These are phyloP conservation scores for Botryotinia convoluta DNA, from an alignment of 2,329 filamentous ascomycete genomes.

Conservation along the genomic window DNA sequence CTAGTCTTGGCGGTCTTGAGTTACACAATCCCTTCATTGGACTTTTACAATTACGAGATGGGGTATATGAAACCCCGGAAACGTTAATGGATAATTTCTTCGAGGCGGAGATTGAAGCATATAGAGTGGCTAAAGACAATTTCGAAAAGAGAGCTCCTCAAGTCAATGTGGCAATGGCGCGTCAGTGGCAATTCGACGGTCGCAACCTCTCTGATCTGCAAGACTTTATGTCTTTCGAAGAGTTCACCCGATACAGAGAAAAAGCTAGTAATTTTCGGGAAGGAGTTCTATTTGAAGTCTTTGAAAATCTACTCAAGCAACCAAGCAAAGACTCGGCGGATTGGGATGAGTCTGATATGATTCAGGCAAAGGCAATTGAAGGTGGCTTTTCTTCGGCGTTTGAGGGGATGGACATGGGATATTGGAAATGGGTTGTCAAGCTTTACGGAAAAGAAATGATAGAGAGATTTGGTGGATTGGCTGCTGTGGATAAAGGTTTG, in stretches of 20 bases:
- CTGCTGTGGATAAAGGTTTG: slow-evolving; percentile 42
- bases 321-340: slow-evolving; percentile 35
- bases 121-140: slow-evolving; percentile 36
- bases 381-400: background rate
- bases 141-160: slow-evolving; percentile 35
- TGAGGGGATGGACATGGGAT: slow-evolving; percentile 29
- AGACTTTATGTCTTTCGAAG: slow-evolving; percentile 43
- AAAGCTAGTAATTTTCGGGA: slow-evolving; percentile 29
- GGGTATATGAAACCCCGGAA: slow-evolving; percentile 31
- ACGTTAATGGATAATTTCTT: slow-evolving; percentile 35
- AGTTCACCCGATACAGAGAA: slow-evolving; percentile 41
- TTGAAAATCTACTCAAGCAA: slow-evolving; percentile 26
- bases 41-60: slow-evolving; percentile 35
- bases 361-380: slow-evolving; percentile 12
- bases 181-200: background rate
- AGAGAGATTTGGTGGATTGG: slow-evolving; percentile 42
- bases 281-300: slow-evolving; percentile 35
- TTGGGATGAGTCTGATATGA: slow-evolving; percentile 23
- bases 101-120: slow-evolving; percentile 39
- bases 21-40: slow-evolving; percentile 44
- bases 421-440: slow-evolving; percentile 42
- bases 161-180: background rate
- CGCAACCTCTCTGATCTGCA: background rate
- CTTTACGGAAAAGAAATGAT: slow-evolving; percentile 43
- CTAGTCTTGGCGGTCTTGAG: slow-evolving; percentile 43